These are phyloP conservation scores for Dendrobium chrysotoxum DNA, from an alignment of 106 monocot species.

Conservation along the genomic window DNA sequence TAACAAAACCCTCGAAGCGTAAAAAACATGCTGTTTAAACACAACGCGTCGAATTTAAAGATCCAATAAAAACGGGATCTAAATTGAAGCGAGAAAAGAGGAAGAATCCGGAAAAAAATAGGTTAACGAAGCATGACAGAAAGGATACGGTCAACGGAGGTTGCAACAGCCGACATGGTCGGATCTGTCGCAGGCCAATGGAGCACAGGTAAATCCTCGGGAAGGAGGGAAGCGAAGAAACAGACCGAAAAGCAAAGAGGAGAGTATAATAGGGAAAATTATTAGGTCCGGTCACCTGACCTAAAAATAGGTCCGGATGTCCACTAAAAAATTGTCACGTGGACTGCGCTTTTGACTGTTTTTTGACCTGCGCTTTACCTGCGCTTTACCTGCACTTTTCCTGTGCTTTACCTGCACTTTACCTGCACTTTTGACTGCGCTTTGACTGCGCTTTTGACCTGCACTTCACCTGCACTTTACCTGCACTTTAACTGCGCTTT, in stretches of 20 bases:
- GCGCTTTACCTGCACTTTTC: too few species aligned
- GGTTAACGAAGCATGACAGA: not conserved
- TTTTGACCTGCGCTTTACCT: too few species aligned
- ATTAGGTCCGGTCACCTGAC: too few species aligned
- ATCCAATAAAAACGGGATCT: not conserved
- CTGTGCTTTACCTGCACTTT: too few species aligned
- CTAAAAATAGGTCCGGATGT: too few species aligned
- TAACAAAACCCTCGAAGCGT: not conserved
- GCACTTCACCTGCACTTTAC: too few species aligned
- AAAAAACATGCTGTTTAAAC: not conserved
- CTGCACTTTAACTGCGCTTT: too few species aligned
- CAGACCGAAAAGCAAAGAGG: not conserved
- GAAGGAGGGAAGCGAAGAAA: not conserved
- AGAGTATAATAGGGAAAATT: not conserved
- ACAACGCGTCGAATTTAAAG: not conserved
- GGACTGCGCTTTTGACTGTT: too few species aligned
- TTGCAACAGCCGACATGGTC: conserved; percentile 48
- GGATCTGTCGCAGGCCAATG: not conserved
- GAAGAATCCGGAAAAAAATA: not conserved
- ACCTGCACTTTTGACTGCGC: too few species aligned
- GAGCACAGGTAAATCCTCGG: not conserved
- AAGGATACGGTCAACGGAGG: conserved; percentile 56
- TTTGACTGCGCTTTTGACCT: too few species aligned
- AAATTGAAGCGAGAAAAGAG: not conserved
- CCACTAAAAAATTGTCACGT: too few species aligned